Base-by-base conservation (phyloP, 179 eudicot genomes). In the Spinacia oleracea region DNA sequence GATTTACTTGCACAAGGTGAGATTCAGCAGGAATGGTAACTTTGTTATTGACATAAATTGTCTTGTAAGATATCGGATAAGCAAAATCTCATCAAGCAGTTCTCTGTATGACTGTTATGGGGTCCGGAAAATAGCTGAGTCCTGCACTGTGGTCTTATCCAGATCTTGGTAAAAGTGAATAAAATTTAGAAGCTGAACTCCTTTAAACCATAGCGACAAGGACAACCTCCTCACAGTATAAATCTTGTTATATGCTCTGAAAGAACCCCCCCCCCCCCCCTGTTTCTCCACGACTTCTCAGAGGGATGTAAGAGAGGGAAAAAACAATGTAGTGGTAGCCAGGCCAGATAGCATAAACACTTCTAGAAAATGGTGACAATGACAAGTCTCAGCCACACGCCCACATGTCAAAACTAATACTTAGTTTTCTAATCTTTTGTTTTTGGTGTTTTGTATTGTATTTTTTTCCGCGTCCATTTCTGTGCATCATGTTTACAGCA, bases 1-100 rank as follows among this genome's bases (percentile, higher is more conserved):
- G 99, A 96, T 90, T 85, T 96, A 84, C 99, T 96, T 81, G 99
- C 99, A 74, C 99, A 96, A 92, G 99, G 99, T 94, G 77, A 35
- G 81, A 4, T 60, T 59, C 9, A 15, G 63, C 7, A 31, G 29
- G 8, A 31, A 20, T 12, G 20, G 20, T 48, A 48, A 20, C 14
- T 48, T 48, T 48, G 18, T 48, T 48, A 15, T 38, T 15, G 53
- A n/a, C 60, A n/a, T 56, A 56, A 55, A 56, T 56, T 7, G 11
- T 56, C 29, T 56, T n/a, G 60, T n/a, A 8, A n/a, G 60, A 56
- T 23, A 20, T 56, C 27, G 21, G 23, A n/a, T 56, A 6, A 56
- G 21, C 60, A 56, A 56, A n/a, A 56, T 56, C 9, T n/a, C 27
- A 23, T n/a, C 2, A 56, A 56, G 27, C 60, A 56, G 23, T n/a